These are phyloP conservation scores for Pseudocercospora macadamiae DNA, from an alignment of 2,329 filamentous ascomycete species.

Conservation along the genomic window DNA sequence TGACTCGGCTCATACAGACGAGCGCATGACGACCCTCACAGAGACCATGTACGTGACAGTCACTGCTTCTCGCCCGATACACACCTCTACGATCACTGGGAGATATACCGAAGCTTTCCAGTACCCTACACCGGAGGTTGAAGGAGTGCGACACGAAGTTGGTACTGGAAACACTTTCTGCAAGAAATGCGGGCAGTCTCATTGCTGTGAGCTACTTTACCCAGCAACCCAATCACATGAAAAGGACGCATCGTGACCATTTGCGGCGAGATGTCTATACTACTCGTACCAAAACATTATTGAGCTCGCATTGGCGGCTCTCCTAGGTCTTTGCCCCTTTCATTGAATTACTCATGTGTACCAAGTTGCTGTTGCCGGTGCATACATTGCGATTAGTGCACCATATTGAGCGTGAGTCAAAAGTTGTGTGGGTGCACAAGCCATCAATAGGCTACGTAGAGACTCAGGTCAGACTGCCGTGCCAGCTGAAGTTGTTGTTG, in stretches of 20 bases:
- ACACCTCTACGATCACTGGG: too few species aligned
- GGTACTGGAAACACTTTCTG: conserved; percentile 1
- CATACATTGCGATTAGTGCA: not conserved
- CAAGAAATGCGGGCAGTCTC: conserved; percentile 12
- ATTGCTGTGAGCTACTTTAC: conserved; percentile 12
- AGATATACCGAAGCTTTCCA: too few species aligned
- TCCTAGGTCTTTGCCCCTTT: too few species aligned
- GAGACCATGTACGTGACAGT: too few species aligned
- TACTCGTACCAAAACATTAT: not conserved
- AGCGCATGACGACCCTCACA: too few species aligned
- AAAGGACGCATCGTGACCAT: not conserved
- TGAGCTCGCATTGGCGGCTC: too few species aligned
- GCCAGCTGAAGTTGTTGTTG: not conserved
- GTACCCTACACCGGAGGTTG: not conserved
- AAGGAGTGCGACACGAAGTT: not conserved
- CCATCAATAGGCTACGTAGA: not conserved
- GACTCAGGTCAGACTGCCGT: not conserved
- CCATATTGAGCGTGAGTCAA: not conserved
- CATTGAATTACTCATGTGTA: not conserved
- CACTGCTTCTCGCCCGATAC: too few species aligned
- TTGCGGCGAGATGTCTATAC: not conserved
- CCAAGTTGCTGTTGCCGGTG: not conserved
- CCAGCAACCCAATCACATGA: not conserved
- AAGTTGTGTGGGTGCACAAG: not conserved
- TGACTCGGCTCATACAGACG: too few species aligned